A percentile compares a stretch with the other conserved stretches of the same genome.
These are phyloP conservation scores for Babesia caballi DNA, from an alignment of 169 alveolate species.

Conservation along the genomic window DNA sequence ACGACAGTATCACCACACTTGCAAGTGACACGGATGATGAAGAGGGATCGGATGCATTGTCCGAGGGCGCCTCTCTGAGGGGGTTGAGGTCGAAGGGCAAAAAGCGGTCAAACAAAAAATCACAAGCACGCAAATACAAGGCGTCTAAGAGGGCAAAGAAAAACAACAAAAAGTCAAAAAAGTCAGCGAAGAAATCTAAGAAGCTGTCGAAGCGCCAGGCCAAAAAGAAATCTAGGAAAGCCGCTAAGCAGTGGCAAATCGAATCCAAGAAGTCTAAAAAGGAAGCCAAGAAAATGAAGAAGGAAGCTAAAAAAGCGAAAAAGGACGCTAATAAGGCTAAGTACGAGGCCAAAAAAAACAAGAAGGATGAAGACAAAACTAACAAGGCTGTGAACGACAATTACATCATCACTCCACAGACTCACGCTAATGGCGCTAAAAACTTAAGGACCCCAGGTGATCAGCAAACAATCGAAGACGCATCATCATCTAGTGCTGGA, in stretches of 20 bases:
- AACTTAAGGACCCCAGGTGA: too few species aligned
- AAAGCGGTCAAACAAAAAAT: not conserved
- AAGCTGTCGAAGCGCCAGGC: not conserved
- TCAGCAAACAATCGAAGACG: too few species aligned
- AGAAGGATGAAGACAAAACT: not conserved
- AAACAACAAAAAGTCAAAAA: constrained; percentile 6
- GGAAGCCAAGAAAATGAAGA: not conserved
- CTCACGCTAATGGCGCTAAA: too few species aligned
- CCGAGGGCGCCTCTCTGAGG: not conserved
- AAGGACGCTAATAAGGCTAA: not conserved
- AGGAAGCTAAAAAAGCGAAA: not conserved
- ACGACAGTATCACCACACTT: not conserved
- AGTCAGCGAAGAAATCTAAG: not conserved
- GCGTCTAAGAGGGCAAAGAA: constrained; percentile 9
- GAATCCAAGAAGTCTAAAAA: not conserved
- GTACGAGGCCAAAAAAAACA: not conserved
- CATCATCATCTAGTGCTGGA: too few species aligned
- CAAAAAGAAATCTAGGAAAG: not conserved
- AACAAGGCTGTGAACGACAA: too few species aligned
- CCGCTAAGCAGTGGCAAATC: not conserved
- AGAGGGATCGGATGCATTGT: constrained; percentile 7
- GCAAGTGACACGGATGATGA: constrained; percentile 6
- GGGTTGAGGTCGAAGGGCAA: constrained; percentile 4
- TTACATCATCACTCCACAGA: too few species aligned
- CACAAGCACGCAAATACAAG: not conserved